These are phyloP conservation scores for Phytophthora palmivora DNA, from an alignment of 352 stramenopile genomes.

Conservation along the genomic window DNA sequence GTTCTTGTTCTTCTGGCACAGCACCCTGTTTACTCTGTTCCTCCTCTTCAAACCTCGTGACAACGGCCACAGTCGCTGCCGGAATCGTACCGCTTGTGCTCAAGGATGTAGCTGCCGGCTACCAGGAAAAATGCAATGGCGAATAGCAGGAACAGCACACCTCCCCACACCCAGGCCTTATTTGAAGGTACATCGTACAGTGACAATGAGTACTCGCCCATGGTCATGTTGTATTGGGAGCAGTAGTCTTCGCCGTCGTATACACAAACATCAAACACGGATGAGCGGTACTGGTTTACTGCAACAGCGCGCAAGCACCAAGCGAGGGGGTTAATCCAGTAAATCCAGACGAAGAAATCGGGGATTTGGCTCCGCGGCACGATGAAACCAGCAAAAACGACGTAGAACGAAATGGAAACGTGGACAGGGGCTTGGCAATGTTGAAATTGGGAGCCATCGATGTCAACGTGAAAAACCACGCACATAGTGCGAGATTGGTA, in stretches of 20 bases:
- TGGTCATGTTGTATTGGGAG: conserved; percentile 31
- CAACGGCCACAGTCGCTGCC: too few relatives aligned
- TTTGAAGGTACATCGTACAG: conserved; percentile 36
- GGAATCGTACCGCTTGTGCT: too few relatives aligned
- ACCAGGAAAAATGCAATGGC: too few relatives aligned
- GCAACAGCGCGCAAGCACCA: conserved; percentile 44
- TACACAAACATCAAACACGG: conserved; percentile 27
- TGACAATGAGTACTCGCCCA: conserved; percentile 33
- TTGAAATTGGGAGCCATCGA: conserved; percentile 24
- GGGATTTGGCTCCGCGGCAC: conserved; percentile 43
- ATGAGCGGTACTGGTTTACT: conserved; percentile 42
- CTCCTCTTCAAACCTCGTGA: too few relatives aligned
- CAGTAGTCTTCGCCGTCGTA: conserved; percentile 36
- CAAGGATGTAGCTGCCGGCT: too few relatives aligned
- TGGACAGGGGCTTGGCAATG: conserved; percentile 36
- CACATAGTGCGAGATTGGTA: conserved; percentile 34
- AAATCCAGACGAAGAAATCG: conserved; percentile 55
- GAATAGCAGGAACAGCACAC: too few relatives aligned
- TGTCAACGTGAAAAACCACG: conserved; percentile 46
- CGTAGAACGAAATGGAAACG: conserved; percentile 36
- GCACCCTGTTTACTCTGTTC: too few relatives aligned
- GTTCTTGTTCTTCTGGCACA: too few relatives aligned
- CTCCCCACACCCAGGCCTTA: too few relatives aligned
- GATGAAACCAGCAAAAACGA: conserved; percentile 55
- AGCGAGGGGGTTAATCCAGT: conserved; percentile 56